Evolutionary conservation across 2,329 filamentous ascomycete species (phyloP), one percentile per base, ranked within the genome.

Genomic region (Pseudonectria buxi): DNA sequence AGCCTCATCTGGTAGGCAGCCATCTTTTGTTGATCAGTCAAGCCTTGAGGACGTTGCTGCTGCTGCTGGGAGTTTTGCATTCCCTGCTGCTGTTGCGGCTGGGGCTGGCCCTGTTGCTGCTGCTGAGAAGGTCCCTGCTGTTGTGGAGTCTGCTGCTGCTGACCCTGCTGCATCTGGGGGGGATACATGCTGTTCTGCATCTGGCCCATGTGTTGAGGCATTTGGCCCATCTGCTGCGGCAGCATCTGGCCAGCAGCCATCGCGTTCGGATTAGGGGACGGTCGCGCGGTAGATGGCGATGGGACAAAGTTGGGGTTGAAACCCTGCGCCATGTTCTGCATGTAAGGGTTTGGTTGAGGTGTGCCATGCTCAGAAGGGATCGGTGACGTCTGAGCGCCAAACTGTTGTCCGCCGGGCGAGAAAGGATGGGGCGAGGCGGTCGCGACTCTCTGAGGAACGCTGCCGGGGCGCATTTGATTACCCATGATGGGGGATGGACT

Each of bases 381-480:
- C 10, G 86, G 85, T 3, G 86, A 92, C 40, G 81, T 74, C 54
- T 89, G 84, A 12, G 74, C 63, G 26, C 71, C 74, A 51, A 86
- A 85, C 54, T 84, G 83, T 49, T 83, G 81, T 24, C 76, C 73
- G 38, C 81, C 80, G 12, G 85, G 84, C 2, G 85, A 89, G 58
- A 94, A 95, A 1, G 87, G 86, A 60, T 92, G 90, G 4, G 92
- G 90, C 24, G 92, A 96, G 28, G 87, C 83, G 30, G 90, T 95
- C 46, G 88, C 83, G 60, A 96, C 86, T 54, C 88, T 72, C 56
- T 88, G 85, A 26, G 82, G 81, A 11, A 83, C 79, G 51, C 74
- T 74, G 54, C 84, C 77, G 24, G 80, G 74, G 43, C 79, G 76
- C 57, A 81, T 69, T 53, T 94, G 89, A 56, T 83, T 88, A 43